Evolutionary conservation across 441 rosid species (phyloP), one percentile per base, ranked within the genome.

Genomic region (California macrophylla): DNA sequence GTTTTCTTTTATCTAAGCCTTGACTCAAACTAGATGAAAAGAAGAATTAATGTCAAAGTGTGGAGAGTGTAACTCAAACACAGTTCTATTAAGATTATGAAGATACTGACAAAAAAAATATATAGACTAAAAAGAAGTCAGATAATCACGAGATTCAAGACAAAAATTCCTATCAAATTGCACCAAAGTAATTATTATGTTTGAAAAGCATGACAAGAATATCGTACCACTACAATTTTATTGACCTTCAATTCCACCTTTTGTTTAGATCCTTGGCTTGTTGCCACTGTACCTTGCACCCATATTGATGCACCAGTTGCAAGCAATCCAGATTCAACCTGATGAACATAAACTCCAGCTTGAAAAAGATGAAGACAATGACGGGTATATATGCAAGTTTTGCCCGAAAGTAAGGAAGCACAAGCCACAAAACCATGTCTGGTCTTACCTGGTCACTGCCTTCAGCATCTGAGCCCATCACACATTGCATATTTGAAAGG

Each of bases 401-500:
- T 52, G 24, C 24, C 8, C 18, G 38, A 71, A 0, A 40, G 4
- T 20, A 29, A 66, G 6, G n/a, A 28, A 5, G 64, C 32, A 56
- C 6, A 18, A 69, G 25, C 54, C 58, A 23, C 47, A 0, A 63
- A 54, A 4, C n/a, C 73, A 12, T 30, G 54, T 4, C 12, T 2
- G 13, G 30, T 12, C 13, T 60, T 81, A 93, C 97, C 96, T 89
- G 92, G 83, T 91, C 93, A 74, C 86, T 87, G 13, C 98, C 97
- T 60, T 91, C 90, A 21, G 89, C 89, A 20, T 91, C 92, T 0
- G 82, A 74, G 65, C 74, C 83, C 89, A 93, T 69, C 64, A 91
- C 97, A 70, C 97, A 91, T 89, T 93, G 98, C 96, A 93, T 84
- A 68, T 87, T 93, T 0, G 97, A 89, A 69, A 93, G 80, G 79